Evolutionary conservation across 2,329 filamentous ascomycete genomes (phyloP), one percentile per base, ranked within the genome.

Genomic region (Epichloe sp.): DNA sequence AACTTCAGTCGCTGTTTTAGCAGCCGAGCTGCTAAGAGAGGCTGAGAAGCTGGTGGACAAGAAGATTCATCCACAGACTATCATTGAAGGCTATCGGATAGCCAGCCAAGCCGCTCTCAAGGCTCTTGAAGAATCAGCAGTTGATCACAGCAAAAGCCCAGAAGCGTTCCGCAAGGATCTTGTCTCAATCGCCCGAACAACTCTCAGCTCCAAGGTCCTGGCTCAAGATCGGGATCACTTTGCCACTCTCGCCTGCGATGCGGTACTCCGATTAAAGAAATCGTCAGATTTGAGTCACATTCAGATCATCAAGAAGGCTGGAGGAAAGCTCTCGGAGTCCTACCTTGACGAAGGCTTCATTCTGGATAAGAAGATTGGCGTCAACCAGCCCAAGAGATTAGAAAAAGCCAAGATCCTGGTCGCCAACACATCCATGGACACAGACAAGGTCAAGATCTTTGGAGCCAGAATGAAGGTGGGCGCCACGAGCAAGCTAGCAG

Each of bases 371-470:
- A 95, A 91, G 74, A 95, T 98, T 58, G 93, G 93, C 59, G 91
- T 97, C 53, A 97, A 97, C 75, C 93, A 98, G 71, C 93, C 93
- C 50, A 97, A 97, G 78, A 79, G 89, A 53, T 76, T 98, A 63
- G 91, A 97, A 69, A 97, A 98, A 68, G 93, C 91, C 58, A 98
- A 97, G 76, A 98, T 98, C 58, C 72, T 98, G 52, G 87, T 98
- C 21, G 93, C 93, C 57, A 98, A 98, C 73, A 98, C 93, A 10
- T 86, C 90, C 12, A 98, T 98, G 93, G 93, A 98, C 71, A 98
- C 93, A 37, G 93, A 98, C 73, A 98, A 98, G 78, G 88, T 98
- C 74, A 98, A 98, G 79, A 97, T 98, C 63, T 98, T 98, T 62
- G 93, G 93, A 56, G 93, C 93, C 15, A 82, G 91, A 53, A 88